Percentiles rank a stretch among this genome's conserved stretches.
Conservation (phyloP, 148 eudicot genomes). For the Dysphania ambrosioides region DNA sequence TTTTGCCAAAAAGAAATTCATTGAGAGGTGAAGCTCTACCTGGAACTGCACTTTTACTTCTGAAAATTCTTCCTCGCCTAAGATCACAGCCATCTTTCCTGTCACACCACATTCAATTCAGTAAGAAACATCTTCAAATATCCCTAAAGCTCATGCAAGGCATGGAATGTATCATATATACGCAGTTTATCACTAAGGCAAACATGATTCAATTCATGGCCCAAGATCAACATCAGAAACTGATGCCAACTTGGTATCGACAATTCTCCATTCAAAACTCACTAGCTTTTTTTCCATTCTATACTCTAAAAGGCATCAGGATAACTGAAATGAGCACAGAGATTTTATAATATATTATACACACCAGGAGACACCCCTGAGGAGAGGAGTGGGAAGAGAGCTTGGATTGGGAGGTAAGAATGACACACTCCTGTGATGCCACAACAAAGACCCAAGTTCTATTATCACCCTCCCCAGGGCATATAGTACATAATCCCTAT, state of each 20-base stretch:
- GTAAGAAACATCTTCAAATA: constrained; percentile 4
- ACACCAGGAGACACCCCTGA: too few relatives aligned
- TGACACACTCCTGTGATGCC: too few relatives aligned
- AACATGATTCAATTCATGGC: constrained; percentile 8
- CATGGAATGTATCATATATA: neutral
- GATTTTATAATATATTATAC: neutral
- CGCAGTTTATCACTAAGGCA: neutral
- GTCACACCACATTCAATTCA: constrained; percentile 11
- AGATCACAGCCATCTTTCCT: constrained; percentile 25
- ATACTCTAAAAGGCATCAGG: neutral
- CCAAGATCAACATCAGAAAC: neutral
- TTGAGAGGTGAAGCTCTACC: constrained; percentile 36
- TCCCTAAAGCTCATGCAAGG: neutral
- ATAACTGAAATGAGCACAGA: neutral
- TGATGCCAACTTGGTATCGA: neutral
- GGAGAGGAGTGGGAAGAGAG: too few relatives aligned
- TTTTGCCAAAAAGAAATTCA: neutral
- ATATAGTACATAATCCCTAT: too few relatives aligned
- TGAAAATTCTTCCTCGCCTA: constrained; percentile 65
- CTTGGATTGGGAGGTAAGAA: too few relatives aligned
- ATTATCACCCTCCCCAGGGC: too few relatives aligned
- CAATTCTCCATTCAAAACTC: neutral
- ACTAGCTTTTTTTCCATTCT: neutral
- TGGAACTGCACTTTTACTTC: constrained; percentile 87
- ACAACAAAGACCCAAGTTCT: too few relatives aligned